phyloP scores from a whole-genome alignment of 1,139 yeast species.

The Kodamaea alishanica region DNA sequence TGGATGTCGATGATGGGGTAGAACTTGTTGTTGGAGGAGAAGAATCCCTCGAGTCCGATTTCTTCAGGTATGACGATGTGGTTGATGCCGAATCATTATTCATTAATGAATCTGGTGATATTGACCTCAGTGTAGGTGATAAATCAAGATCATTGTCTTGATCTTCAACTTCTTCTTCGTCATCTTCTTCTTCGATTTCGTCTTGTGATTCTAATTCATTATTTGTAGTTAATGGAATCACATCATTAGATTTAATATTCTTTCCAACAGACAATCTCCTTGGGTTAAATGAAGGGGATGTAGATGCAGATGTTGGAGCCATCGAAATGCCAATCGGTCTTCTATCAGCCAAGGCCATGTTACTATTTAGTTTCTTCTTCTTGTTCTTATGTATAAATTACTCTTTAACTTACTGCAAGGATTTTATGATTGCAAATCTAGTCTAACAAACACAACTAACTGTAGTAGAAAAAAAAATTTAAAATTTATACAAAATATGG shows the following conservation, averaged over 20 bases:
- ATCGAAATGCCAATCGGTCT: constrained; percentile 50
- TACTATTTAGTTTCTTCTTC: too few species aligned
- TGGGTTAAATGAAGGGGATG: constrained; percentile 49
- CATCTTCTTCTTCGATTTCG: constrained; percentile 10
- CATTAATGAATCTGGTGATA: constrained; percentile 45
- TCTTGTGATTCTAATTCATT: constrained; percentile 7
- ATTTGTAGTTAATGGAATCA: constrained; percentile 11
- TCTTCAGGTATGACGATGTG: constrained; percentile 16
- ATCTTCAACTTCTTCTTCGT: constrained; percentile 8
- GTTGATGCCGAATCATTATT: constrained; percentile 17
- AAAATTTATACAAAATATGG: too few species aligned
- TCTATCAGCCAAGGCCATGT: constrained; percentile 57
- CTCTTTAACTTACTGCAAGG: too few species aligned
- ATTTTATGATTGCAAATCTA: too few species aligned
- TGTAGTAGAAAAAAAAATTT: too few species aligned
- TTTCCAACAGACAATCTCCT: constrained; percentile 27
- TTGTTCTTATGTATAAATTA: too few species aligned
- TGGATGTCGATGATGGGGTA: constrained; percentile 10
- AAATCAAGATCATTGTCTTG: constrained; percentile 16
- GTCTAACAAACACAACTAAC: too few species aligned
- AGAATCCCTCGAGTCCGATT: constrained; percentile 28
- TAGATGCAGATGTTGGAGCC: constrained; percentile 36
- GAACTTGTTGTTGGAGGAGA: constrained; percentile 21
- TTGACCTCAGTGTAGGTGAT: constrained; percentile 41
- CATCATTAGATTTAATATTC: too few species aligned